A percentile compares a stretch with the other conserved stretches of the same genome.
These are phyloP conservation scores for Exophiala sideris DNA, from an alignment of 2,329 filamentous ascomycete species.

Conservation along the genomic window DNA sequence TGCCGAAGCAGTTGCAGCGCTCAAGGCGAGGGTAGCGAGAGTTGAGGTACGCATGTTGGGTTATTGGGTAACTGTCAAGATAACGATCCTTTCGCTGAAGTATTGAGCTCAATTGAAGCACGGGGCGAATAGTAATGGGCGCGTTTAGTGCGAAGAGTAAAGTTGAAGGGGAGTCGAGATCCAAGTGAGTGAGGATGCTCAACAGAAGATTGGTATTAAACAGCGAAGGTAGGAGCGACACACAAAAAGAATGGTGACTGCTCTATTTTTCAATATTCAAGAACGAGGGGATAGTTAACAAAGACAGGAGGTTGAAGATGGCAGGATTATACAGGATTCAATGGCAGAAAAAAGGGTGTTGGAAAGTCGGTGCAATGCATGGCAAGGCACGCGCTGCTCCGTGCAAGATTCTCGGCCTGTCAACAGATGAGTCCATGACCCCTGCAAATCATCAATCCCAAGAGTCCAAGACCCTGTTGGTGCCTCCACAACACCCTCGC, in stretches of 20 bases:
- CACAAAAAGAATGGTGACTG: conserved; percentile 27
- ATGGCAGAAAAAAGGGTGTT: neutral
- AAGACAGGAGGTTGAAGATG: neutral
- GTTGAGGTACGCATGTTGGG: conserved; percentile 54
- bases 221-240: conserved; percentile 29
- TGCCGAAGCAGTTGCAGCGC: conserved; percentile 46
- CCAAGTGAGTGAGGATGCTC: conserved; percentile 22
- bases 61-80: conserved; percentile 2
- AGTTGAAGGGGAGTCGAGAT: conserved; percentile 12
- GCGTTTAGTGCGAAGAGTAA: neutral
- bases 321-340: neutral
- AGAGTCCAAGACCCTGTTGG: too few species aligned
- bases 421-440: too few species aligned
- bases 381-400: neutral
- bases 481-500: neutral
- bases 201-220: conserved; percentile 26
- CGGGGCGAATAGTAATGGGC: conserved; percentile 6
- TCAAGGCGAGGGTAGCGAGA: conserved; percentile 45
- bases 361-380: neutral
- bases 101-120: conserved; percentile 6
- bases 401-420: too few species aligned
- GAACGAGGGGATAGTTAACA: conserved; percentile 12
- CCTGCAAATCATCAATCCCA: too few species aligned
- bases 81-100: neutral
- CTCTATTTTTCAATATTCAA: conserved; percentile 20